Evolutionary conservation across 768 basidiomycete species (phyloP).

Genomic region (Cantharellus anzutake): DNA sequence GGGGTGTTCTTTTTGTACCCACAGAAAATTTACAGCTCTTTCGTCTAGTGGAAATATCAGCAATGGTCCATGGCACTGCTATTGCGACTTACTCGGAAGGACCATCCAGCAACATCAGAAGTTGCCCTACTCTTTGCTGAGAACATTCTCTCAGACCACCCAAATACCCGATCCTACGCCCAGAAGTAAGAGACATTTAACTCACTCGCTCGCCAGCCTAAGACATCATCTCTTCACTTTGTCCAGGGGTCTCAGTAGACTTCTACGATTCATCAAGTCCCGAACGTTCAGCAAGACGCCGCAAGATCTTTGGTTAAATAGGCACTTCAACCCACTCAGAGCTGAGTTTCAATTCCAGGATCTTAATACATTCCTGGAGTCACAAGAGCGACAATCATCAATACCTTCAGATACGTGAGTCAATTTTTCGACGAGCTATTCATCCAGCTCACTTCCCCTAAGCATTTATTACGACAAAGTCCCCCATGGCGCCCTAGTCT

Average conservation of each 20-base stretch:
- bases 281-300: slow-evolving; percentile 42
- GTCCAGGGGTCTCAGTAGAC: slow-evolving; percentile 42
- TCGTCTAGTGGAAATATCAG: slow-evolving; percentile 59
- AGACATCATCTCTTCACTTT: not conserved
- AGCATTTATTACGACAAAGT: slow-evolving; percentile 40
- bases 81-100: slow-evolving; percentile 41
- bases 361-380: slow-evolving; percentile 28
- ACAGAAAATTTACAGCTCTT: no score
- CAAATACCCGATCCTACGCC: slow-evolving; percentile 40
- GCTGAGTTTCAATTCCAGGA: slow-evolving; percentile 28
- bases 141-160: slow-evolving; percentile 51
- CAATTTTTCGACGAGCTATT: not conserved
- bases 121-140: slow-evolving; percentile 44
- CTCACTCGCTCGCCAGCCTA: not conserved
- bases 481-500: slow-evolving; percentile 58
- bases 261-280: slow-evolving; percentile 52
- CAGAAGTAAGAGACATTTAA: slow-evolving; percentile 30
- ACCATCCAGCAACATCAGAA: slow-evolving; percentile 31
- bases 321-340: slow-evolving; percentile 47
- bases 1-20: no score
- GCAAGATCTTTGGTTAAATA: slow-evolving; percentile 54
- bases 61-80: slow-evolving; percentile 52
- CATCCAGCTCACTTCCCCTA: slow-evolving; percentile 11
- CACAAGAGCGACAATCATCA: slow-evolving; percentile 20
- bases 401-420: slow-evolving; percentile 5